Conservation (phyloP, 495 filamentous ascomycete species). For the Astrocystis sublimbata region DNA sequence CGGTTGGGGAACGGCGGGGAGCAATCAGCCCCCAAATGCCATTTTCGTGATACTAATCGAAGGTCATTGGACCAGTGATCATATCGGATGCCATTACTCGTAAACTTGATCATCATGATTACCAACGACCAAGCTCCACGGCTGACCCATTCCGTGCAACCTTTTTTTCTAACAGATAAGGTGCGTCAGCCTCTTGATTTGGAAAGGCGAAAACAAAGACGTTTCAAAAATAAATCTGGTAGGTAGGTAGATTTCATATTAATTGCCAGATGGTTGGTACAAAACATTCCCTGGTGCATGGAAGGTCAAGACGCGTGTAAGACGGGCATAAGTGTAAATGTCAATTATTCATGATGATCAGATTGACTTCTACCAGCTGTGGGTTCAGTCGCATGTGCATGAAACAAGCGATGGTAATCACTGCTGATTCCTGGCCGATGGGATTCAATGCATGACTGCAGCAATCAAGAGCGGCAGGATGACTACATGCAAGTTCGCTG, state of each 20-base stretch:
- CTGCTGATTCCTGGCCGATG: neutral
- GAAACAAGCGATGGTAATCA: slow-evolving; percentile 10
- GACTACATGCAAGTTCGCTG: slow-evolving; percentile 17
- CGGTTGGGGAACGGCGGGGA: slow-evolving; percentile 11
- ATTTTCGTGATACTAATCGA: slow-evolving; percentile 10
- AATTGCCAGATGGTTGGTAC: neutral
- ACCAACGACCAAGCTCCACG: slow-evolving; percentile 11
- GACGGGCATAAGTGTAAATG: slow-evolving; percentile 8
- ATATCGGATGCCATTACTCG: neutral
- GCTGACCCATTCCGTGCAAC: slow-evolving; percentile 6
- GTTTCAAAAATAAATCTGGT: neutral
- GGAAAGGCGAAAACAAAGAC: neutral
- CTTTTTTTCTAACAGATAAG: neutral
- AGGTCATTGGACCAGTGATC: slow-evolving; percentile 8
- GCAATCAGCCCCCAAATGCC: slow-evolving; percentile 10
- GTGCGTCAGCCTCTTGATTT: neutral
- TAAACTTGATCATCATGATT: neutral
- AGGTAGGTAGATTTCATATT: neutral
- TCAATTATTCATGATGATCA: neutral
- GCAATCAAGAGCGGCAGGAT: slow-evolving; percentile 2
- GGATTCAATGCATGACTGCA: neutral
- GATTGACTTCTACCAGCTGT: neutral
- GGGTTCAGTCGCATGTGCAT: slow-evolving; percentile 3
- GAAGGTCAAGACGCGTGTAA: slow-evolving; percentile 8
- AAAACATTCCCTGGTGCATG: neutral